These are phyloP conservation scores for Plectranthus barbatus DNA, from an alignment of 257 asterid species.

Conservation along the genomic window DNA sequence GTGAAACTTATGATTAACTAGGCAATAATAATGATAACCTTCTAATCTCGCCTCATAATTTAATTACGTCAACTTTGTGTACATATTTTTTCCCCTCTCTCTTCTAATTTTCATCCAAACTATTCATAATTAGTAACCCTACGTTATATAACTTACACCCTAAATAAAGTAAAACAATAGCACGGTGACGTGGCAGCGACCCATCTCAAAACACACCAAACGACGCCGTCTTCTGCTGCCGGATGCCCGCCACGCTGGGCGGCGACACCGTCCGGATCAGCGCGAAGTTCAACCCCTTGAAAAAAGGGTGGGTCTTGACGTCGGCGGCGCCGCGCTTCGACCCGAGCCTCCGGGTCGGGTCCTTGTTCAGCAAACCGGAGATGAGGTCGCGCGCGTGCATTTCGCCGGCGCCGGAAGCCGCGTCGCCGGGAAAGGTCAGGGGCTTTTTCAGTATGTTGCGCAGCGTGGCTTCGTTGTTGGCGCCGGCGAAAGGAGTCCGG, in stretches of 20 bases:
- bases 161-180: too few relatives aligned
- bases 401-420: slow-evolving; percentile 33
- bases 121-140: background rate
- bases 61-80: slow-evolving; percentile 12
- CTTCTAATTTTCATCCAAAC: background rate
- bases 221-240: slow-evolving; percentile 34
- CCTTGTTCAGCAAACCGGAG: slow-evolving; percentile 50
- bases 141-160: too few relatives aligned
- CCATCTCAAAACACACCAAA: slow-evolving; percentile 52
- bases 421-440: slow-evolving; percentile 39
- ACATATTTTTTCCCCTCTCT: background rate
- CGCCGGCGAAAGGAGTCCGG: slow-evolving; percentile 72
- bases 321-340: slow-evolving; percentile 84
- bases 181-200: too few relatives aligned
- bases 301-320: slow-evolving; percentile 76
- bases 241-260: slow-evolving; percentile 36
- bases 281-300: slow-evolving; percentile 74
- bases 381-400: slow-evolving; percentile 60
- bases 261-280: slow-evolving; percentile 60
- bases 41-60: slow-evolving; percentile 14
- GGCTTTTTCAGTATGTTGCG: slow-evolving; percentile 45
- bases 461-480: slow-evolving; percentile 51
- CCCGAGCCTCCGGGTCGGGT: slow-evolving; percentile 63
- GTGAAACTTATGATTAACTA: too few relatives aligned
- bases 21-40: slow-evolving; percentile 1